A percentile compares a stretch with the other conserved stretches of the same genome.
Evolutionary conservation across 2,329 filamentous ascomycete species (phyloP).

Genomic region (Diaporthe citri): DNA sequence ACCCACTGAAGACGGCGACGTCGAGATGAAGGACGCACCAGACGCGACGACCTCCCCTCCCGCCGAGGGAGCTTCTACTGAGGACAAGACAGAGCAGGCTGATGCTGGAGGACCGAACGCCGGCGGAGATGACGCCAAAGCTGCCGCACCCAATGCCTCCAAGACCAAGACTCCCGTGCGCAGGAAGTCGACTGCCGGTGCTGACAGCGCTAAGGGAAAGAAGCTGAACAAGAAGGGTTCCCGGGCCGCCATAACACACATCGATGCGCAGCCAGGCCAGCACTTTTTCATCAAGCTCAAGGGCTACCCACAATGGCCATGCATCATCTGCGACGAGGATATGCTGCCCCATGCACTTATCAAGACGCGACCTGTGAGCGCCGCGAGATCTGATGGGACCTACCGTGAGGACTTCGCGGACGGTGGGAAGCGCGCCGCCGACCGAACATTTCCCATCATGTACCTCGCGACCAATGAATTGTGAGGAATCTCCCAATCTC

Average conservation of each 20-base stretch:
- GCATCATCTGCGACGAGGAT: conserved; percentile 91
- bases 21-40: conserved; percentile 80
- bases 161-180: conserved; percentile 65
- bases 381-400: conserved; percentile 83
- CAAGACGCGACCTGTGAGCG: conserved; percentile 84
- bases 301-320: conserved; percentile 94
- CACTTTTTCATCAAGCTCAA: conserved; percentile 94
- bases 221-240: conserved; percentile 90
- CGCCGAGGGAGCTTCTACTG: conserved; percentile 49
- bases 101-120: conserved; percentile 44
- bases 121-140: conserved; percentile 50
- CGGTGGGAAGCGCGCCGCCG: conserved; percentile 85
- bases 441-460: conserved; percentile 94
- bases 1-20: conserved; percentile 55
- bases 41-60: conserved; percentile 57
- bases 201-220: conserved; percentile 77
- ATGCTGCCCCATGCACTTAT: conserved; percentile 89
- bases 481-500: conserved; percentile 69
- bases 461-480: conserved; percentile 96
- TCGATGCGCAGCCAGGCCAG: conserved; percentile 89
- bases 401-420: conserved; percentile 90
- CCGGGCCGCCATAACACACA: conserved; percentile 76
- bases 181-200: conserved; percentile 80
- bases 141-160: conserved; percentile 51
- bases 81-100: conserved; percentile 46